A percentile compares a stretch with the other conserved stretches of the same genome.
phyloP scores from a whole-genome alignment of 345 rosid genomes.

The Odontarrhena argentea region DNA sequence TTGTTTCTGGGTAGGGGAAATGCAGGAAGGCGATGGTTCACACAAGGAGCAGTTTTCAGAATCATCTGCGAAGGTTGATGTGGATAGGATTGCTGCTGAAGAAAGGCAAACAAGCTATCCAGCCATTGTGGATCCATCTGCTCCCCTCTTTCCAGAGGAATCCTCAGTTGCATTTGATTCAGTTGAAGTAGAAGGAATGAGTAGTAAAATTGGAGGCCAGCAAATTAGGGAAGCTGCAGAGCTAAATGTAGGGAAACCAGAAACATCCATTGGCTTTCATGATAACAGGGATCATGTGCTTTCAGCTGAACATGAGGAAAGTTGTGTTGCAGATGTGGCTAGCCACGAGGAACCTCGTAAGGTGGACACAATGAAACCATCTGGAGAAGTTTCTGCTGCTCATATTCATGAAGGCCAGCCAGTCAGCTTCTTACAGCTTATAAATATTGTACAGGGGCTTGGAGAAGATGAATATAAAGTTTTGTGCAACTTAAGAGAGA shows the following conservation, averaged over 20 bases:
- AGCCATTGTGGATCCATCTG: slow-evolving; percentile 39
- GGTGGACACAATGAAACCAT: slow-evolving; percentile 32
- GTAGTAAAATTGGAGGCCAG: slow-evolving; percentile 30
- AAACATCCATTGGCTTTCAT: slow-evolving; percentile 27
- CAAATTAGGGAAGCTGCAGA: slow-evolving; percentile 26
- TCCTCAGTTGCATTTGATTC: slow-evolving; percentile 37
- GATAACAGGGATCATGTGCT: slow-evolving; percentile 29
- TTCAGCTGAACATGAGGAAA: slow-evolving; percentile 37
- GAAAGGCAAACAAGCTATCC: slow-evolving; percentile 38
- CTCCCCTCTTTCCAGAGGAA: slow-evolving; percentile 38
- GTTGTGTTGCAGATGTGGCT: slow-evolving; percentile 36
- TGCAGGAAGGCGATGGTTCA: slow-evolving; percentile 81
- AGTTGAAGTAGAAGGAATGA: slow-evolving; percentile 39
- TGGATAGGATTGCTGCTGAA: slow-evolving; percentile 38
- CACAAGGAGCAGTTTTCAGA: slow-evolving; percentile 48
- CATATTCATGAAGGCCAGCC: slow-evolving; percentile 39
- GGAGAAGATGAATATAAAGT: slow-evolving; percentile 56
- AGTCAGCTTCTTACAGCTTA: slow-evolving; percentile 51
- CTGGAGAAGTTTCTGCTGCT: slow-evolving; percentile 34
- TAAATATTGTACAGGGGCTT: slow-evolving; percentile 53
- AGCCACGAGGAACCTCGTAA: slow-evolving; percentile 45
- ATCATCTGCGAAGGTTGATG: slow-evolving; percentile 32
- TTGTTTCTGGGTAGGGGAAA: slow-evolving; percentile 88
- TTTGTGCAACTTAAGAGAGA: slow-evolving; percentile 54
- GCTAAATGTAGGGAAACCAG: slow-evolving; percentile 36